Evolutionary conservation across 2,329 filamentous ascomycete genomes (phyloP).

Genomic region (Basipetospora chlamydospora): DNA sequence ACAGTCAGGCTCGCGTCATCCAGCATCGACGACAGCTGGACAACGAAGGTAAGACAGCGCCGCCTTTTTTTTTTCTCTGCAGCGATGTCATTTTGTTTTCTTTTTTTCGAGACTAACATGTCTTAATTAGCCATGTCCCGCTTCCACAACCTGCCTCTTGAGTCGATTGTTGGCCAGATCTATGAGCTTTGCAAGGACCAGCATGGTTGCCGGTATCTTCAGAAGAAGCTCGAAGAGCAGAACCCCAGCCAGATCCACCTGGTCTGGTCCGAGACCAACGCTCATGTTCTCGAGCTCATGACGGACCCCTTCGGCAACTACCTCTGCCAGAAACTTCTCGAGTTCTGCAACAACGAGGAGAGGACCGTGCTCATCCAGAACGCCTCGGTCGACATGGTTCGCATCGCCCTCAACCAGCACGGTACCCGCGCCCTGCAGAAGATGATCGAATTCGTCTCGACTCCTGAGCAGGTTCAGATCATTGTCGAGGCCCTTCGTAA

Average conservation of each 20-base stretch:
- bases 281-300: constrained; percentile 94
- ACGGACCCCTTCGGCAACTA: constrained; percentile 99
- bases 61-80: constrained; percentile 1
- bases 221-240: constrained; percentile 92
- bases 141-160: constrained; percentile 70
- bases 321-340: constrained; percentile 93
- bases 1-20: constrained; percentile 63
- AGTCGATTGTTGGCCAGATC: constrained; percentile 69
- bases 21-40: constrained; percentile 62
- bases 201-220: constrained; percentile 89
- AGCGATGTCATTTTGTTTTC: background rate
- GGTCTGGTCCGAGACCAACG: constrained; percentile 88
- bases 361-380: constrained; percentile 86
- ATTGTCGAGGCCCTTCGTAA: constrained; percentile 74
- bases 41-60: constrained; percentile 43
- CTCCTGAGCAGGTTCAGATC: constrained; percentile 67
- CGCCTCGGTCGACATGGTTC: constrained; percentile 72
- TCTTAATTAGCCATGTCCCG: constrained; percentile 48
- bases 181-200: constrained; percentile 93
- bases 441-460: constrained; percentile 97
- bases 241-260: constrained; percentile 71
- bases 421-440: constrained; percentile 94
- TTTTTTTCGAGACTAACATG: constrained; percentile 3
- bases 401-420: constrained; percentile 92
- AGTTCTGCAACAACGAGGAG: constrained; percentile 90